phyloP scores from a whole-genome alignment of 2,329 filamentous ascomycete species.

The Eutypella sp. region DNA sequence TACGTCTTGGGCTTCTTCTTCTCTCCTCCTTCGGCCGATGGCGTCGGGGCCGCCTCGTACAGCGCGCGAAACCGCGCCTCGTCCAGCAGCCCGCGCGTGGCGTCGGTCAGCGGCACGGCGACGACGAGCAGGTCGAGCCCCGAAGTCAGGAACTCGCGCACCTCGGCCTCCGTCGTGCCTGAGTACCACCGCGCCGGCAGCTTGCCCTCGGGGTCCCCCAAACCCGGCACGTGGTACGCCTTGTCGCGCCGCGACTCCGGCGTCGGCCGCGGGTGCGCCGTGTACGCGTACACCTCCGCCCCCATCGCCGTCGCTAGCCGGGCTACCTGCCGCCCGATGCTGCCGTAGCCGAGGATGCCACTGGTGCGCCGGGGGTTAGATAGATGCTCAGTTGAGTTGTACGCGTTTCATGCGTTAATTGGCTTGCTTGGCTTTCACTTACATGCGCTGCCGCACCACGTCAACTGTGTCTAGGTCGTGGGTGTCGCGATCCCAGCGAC shows the following conservation, averaged over 20 bases:
- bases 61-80: conserved; percentile 33
- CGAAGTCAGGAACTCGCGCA: conserved; percentile 36
- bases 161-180: conserved; percentile 25
- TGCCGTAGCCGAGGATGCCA: conserved; percentile 39
- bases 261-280: conserved; percentile 55
- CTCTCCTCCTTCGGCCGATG: neutral
- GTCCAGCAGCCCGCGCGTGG: conserved; percentile 37
- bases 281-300: conserved; percentile 65
- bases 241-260: conserved; percentile 53
- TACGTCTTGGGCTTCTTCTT: conserved; percentile 37
- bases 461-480: conserved; percentile 37
- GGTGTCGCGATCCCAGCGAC: conserved; percentile 35
- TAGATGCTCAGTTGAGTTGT: neutral
- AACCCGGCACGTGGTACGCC: conserved; percentile 60
- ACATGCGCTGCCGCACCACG: conserved; percentile 45
- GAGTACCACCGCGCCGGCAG: conserved; percentile 39
- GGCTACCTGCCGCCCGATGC: conserved; percentile 39
- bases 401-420: neutral
- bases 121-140: conserved; percentile 39
- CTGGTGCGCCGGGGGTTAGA: conserved; percentile 13
- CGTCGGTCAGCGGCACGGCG: conserved; percentile 34
- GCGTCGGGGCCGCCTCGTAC: conserved; percentile 4
- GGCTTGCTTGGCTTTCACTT: conserved; percentile 34
- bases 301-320: conserved; percentile 53
- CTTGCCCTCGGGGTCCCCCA: conserved; percentile 39